These are phyloP conservation scores for Teratosphaeria gauchensis DNA, from an alignment of 2,329 filamentous ascomycete genomes.

Conservation along the genomic window DNA sequence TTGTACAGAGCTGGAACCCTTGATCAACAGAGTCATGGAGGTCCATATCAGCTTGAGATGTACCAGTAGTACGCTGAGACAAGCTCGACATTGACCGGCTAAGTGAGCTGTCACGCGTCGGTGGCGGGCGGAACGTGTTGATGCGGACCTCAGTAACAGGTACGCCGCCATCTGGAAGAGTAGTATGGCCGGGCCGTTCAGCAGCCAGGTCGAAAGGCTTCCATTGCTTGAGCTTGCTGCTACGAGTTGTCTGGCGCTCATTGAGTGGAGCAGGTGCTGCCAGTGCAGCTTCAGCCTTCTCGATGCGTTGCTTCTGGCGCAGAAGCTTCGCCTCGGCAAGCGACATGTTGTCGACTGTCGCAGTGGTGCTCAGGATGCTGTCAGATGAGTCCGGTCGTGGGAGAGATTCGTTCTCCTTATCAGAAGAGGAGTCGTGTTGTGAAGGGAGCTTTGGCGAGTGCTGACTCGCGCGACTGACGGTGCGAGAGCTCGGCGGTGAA, in stretches of 20 bases:
- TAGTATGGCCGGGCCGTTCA: constrained; percentile 1
- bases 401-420: constrained; percentile 2
- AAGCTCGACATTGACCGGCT: constrained; percentile 19
- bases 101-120: constrained; percentile 16
- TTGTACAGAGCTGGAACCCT: constrained; percentile 24
- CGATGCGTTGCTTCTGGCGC: constrained; percentile 24
- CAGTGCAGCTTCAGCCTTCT: constrained; percentile 20
- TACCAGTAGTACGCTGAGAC: constrained; percentile 15
- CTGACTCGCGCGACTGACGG: constrained; percentile 1
- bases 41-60: constrained; percentile 9
- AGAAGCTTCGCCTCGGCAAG: constrained; percentile 23
- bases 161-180: constrained; percentile 5
- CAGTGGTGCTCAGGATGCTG: neutral
- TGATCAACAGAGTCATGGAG: constrained; percentile 13
- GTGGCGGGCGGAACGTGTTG: constrained; percentile 19
- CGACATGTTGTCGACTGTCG: constrained; percentile 4
- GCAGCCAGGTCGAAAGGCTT: constrained; percentile 19
- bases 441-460: constrained; percentile 1
- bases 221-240: constrained; percentile 16
- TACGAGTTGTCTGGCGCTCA: constrained; percentile 12
- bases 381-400: constrained; percentile 5
- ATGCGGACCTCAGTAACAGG: constrained; percentile 18
- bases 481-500: constrained; percentile 5
- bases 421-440: neutral
- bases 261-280: constrained; percentile 7